Base-by-base conservation (phyloP, 768 basidiomycete species). In the Suillus subaureus region DNA sequence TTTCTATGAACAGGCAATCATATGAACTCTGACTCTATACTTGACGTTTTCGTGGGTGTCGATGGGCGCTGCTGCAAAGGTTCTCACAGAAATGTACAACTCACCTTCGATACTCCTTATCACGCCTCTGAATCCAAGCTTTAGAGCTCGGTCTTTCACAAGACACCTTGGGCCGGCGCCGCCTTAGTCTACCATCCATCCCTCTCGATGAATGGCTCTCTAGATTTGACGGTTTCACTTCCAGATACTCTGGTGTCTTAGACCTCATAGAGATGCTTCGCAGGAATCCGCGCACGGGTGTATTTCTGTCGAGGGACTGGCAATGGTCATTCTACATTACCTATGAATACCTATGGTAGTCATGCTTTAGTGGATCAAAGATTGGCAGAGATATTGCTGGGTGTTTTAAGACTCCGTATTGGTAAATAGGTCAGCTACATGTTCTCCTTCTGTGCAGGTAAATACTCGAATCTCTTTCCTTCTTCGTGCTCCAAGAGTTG, bases 401-500 rank as follows among this genome's bases (percentile, higher is more conserved):
- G 7, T 9, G 26, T 16, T 28, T 28, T 16, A 31, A 5, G 52
- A 33, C 18, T 6, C 9, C 18, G 5, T 54, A 54, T 54, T 18
- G 16, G 18, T 31, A 18, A 9, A 52, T 11, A 52, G 9, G 16
- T 13, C 39, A 56, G n/a, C n/a, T 42, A 60, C 9, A 39, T 8
- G 7, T 33, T 56, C 28, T 23, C 11, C 21, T 42, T 31, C 4
- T 31, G 18, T 21, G 8, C 23, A 39, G 35, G 35, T 42, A 35
- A 42, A 15, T 60, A 56, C 43, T 69, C 64, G 40, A 69, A 71
- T 42, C 39, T 64, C 31, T 69, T 71, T 1, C 79, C 78, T 64
- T 81, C 80, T 49, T 73, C 71, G 3, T 70, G 70, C 68, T 80
- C 80, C 42, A 81, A 67, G 21, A 79, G 66, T 62, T 77, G 72